These are phyloP conservation scores for Borealophlyctis nickersoniae DNA, from an alignment of 192 early-diverging fungal species.

Conservation along the genomic window DNA sequence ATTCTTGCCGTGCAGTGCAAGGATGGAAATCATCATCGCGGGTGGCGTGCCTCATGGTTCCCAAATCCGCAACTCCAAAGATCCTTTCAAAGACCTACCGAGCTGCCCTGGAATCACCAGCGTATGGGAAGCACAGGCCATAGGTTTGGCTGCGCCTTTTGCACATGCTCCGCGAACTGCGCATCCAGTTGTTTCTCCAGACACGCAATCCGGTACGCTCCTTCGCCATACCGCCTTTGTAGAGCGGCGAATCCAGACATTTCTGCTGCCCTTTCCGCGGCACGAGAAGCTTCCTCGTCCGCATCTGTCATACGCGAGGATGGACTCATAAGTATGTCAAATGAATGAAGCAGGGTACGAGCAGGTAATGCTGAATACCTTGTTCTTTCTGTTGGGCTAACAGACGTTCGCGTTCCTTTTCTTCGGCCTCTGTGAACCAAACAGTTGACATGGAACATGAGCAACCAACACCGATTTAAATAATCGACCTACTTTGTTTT, in stretches of 20 bases:
- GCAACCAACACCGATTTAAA: too few species aligned
- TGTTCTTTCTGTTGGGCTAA: too few species aligned
- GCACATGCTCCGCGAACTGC: neutral
- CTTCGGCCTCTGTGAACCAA: too few species aligned
- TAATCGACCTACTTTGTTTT: neutral
- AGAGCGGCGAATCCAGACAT: too few species aligned
- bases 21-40: neutral
- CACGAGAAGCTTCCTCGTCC: too few species aligned
- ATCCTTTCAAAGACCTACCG: neutral
- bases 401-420: too few species aligned
- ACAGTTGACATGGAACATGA: too few species aligned
- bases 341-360: too few species aligned
- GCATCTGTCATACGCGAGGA: too few species aligned
- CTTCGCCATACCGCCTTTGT: neutral
- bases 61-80: neutral
- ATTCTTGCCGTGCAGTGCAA: neutral
- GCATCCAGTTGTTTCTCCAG: neutral
- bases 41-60: neutral
- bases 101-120: neutral
- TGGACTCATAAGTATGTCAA: too few species aligned
- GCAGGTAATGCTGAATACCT: too few species aligned
- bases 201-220: neutral
- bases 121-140: neutral
- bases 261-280: too few species aligned
- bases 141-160: neutral